Base-by-base conservation (phyloP, 257 asterid species). In the Plantago elongata region DNA sequence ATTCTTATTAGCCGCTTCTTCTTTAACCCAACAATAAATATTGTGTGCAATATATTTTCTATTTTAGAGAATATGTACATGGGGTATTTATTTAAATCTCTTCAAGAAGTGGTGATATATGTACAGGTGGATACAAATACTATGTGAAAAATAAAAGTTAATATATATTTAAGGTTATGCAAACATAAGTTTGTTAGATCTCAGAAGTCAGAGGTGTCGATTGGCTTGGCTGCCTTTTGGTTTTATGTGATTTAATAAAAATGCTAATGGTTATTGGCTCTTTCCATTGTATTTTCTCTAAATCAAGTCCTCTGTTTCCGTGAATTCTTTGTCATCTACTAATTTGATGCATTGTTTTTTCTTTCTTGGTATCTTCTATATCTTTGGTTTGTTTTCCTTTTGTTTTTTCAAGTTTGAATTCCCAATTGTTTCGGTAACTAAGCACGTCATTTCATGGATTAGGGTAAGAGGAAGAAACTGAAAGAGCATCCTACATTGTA, bases 401-500 rank as follows among this genome's bases (percentile, higher is more conserved):
- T 13, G 38, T 30, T 45, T 7, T 65, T 63, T 62, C 51, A 62
- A 56, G 55, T 42, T 55, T 45, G 18, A 45, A 44, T 60, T 7
- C 52, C 27, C 56, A 56, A 56, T 16, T 18, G 45, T 60, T 16
- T 58, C 70, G 47, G 52, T 52, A 44, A 29, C 38, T 65, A 43
- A 16, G 68, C 43, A 0, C 57, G 14, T 65, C 51, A 11, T 57
- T 51, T 45, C 13, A 16, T 68, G 38, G 58, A 74, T 46, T 76
- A 64, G 80, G 78, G 75, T 61, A 77, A 68, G 70, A 85, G 69
- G 74, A 90, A 83, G 77, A 87, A 71, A 79, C 67, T 29, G 42
- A 78, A 79, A 77, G 79, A 85, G 84, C 79, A 73, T 72, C 93
- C 96, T 69, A 77, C 86, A 27, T 79, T 82, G 85, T 85, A 87